These are phyloP conservation scores for Favolaschia claudopus DNA, from an alignment of 768 basidiomycete species.

Conservation along the genomic window DNA sequence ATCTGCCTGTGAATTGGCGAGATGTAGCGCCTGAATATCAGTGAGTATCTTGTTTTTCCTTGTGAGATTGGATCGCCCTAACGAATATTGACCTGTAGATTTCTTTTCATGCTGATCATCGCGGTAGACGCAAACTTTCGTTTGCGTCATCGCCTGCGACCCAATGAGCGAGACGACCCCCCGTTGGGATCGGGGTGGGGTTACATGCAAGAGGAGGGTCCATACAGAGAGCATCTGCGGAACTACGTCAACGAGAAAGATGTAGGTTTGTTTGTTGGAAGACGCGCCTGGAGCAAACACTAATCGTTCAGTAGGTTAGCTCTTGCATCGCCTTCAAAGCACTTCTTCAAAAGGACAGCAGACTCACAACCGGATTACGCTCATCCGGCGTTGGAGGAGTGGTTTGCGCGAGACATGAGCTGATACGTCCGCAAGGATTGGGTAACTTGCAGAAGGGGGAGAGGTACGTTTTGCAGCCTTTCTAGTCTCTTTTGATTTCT, in stretches of 20 bases:
- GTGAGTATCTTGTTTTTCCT: no score
- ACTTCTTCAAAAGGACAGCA: no score
- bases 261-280: neutral
- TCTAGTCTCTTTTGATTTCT: neutral
- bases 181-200: no score
- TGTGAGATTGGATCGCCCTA: no score
- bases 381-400: no score
- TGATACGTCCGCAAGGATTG: conserved; percentile 15
- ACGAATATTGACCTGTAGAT: no score
- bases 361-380: no score
- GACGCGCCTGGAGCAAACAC: neutral
- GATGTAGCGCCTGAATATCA: no score
- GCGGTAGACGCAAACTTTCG: conserved; percentile 28
- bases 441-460: conserved; percentile 24
- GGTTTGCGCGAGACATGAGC: no score
- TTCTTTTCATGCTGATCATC: neutral
- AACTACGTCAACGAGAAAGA: conserved; percentile 4
- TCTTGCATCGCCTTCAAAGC: no score
- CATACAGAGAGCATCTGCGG: conserved; percentile 14
- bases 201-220: neutral
- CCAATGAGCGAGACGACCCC: conserved; percentile 19
- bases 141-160: conserved; percentile 8
- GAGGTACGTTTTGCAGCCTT: conserved; percentile 8
- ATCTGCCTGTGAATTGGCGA: conserved; percentile 13
- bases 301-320: neutral